A percentile compares a stretch with the other conserved stretches of the same genome.
Conservation (phyloP, 2,329 filamentous ascomycete genomes). For the Claviceps lovelessii region DNA sequence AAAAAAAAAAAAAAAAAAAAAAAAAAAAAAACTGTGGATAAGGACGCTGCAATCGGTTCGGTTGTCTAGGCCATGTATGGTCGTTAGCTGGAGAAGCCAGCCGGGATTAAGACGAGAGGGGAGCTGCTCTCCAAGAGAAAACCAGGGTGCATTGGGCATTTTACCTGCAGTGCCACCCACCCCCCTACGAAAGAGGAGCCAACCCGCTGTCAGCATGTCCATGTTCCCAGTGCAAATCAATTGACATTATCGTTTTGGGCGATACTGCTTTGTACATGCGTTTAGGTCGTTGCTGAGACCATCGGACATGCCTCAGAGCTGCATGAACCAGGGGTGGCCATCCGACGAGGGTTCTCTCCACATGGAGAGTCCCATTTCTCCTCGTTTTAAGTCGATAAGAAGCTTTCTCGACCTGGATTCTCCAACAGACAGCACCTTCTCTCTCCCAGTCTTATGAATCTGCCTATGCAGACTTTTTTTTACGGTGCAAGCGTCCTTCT, state of each 20-base stretch:
- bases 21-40: too few species aligned
- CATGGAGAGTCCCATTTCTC: background rate
- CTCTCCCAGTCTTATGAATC: background rate
- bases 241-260: background rate
- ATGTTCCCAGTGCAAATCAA: background rate
- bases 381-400: slow-evolving; percentile 4
- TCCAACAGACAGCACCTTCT: background rate
- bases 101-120: background rate
- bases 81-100: background rate
- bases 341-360: background rate
- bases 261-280: background rate
- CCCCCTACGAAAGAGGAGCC: background rate
- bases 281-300: background rate
- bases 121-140: background rate
- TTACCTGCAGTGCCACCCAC: background rate
- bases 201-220: background rate
- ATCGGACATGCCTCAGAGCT: slow-evolving; percentile 1
- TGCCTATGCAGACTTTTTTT: background rate
- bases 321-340: background rate
- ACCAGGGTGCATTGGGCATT: background rate
- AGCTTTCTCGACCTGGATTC: slow-evolving; percentile 7
- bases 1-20: too few species aligned
- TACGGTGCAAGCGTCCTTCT: slow-evolving; percentile 6
- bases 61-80: too few species aligned
- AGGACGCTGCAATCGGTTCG: too few species aligned